phyloP scores from a whole-genome alignment of 805 yeast genomes.

The Nakazawaea populi region DNA sequence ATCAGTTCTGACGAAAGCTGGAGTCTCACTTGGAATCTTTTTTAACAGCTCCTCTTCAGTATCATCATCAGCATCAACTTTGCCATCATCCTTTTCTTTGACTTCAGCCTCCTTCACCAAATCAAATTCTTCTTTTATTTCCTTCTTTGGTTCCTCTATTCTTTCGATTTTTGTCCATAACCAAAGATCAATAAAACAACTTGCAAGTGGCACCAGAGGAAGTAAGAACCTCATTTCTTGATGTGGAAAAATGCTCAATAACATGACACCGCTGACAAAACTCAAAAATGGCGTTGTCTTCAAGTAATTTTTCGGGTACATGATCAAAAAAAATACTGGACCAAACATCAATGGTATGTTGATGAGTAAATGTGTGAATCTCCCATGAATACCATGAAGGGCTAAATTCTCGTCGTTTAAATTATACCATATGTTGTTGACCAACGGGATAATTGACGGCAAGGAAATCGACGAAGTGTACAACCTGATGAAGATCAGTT shows the following conservation, averaged over 20 bases:
- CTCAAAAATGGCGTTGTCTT: constrained; percentile 54
- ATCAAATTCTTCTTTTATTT: not conserved
- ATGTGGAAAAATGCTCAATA: constrained; percentile 76
- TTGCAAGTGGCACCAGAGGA: constrained; percentile 70
- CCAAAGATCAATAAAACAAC: constrained; percentile 49
- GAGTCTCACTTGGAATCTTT: not conserved
- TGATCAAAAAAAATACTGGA: constrained; percentile 53
- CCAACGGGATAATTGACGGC: constrained; percentile 56
- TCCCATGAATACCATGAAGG: constrained; percentile 78
- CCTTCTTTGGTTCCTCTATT: constrained; percentile 9
- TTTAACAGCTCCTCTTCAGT: not conserved
- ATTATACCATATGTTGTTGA: constrained; percentile 75
- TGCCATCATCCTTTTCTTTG: not conserved
- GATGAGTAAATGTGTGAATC: constrained; percentile 64
- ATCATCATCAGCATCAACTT: constrained; percentile 2
- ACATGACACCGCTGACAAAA: constrained; percentile 51
- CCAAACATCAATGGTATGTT: constrained; percentile 83
- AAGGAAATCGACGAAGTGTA: constrained; percentile 1
- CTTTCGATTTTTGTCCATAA: constrained; percentile 6
- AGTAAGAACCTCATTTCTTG: constrained; percentile 88
- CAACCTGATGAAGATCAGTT: constrained; percentile 11
- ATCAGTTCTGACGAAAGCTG: constrained; percentile 8
- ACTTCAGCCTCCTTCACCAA: not conserved
- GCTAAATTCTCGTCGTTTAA: constrained; percentile 50
- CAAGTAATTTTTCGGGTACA: constrained; percentile 33